Base-by-base conservation (phyloP, 2,329 filamentous ascomycete species). In the Aschersonia sp. region DNA sequence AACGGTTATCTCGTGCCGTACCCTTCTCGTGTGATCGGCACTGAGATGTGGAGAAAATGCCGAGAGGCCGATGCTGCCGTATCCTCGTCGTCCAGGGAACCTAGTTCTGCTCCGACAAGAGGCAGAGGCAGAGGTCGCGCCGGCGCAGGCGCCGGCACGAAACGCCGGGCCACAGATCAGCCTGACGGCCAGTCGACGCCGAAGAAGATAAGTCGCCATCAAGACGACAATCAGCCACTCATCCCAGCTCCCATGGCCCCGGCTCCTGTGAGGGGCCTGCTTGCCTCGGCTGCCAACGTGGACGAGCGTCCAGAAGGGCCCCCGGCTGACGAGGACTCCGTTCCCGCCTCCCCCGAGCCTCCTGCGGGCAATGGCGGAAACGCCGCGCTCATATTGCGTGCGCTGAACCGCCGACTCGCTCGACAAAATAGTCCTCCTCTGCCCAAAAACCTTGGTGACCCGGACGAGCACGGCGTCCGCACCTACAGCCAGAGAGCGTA, bases 381-480 rank as follows among this genome's bases (percentile, higher is more conserved):
- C 20, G 48, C 50, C 29, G 48, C 53, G 9, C 50, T 57, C 28
- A 51, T 54, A 44, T 50, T 57, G 10, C 50, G 57, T 28, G 49
- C 56, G 46, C 55, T 59, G n/a, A 57, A 53, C 47, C 61, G 59
- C 47, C 49, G 62, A 35, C 54, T 56, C 12, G 58, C 63, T 32
- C 62, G 65, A 5, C 62, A 64, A 45, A 65, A 62, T 55, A 67
- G 64, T 45, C 66, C 64, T 3, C 57, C 59, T 2, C 50, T 66
- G 40, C 65, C 66, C 43, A 67, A 65, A 53, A 64, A 61, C 45
- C 62, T 65, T 40, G 56, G 66, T 2, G 70, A 72, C 9, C 66
- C 73, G 1, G 77, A 80, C 57, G 69, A 71, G 35, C 68, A 67
- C 50, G 75, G 75, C 31, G 70, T 75, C 44, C 68, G 74, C 31